Base-by-base conservation (phyloP, 176 grass and related monocot genomes). In the Carex myosuroides region DNA sequence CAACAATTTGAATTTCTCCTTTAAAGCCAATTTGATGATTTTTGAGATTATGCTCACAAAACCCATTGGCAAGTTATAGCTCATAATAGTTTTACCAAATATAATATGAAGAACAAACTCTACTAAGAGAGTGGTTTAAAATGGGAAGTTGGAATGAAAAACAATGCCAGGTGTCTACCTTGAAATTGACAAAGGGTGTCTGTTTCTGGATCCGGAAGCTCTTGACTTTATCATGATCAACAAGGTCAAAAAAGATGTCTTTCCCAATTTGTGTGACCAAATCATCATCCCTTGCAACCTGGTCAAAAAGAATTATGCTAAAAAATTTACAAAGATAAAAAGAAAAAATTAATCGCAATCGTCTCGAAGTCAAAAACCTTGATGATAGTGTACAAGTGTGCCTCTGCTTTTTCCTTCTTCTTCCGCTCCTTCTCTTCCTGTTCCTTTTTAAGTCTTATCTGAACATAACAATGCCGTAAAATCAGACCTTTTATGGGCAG, bases 391-490 rank as follows among this genome's bases (percentile, higher is more conserved):
- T 99, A 99, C 67, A 99, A 88, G 84, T 99, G 93, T 44, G 97
- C 97, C 87, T 99, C 97, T 66, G 97, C 97, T 91, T 99, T 99
- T 81, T 99, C 93, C 53, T 99, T 99, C 82, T 99, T 99, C 58
- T 94, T 89, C 14, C 89, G 97, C 72, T 96, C 93, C 65, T 99
- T 99, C 68, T 99, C 97, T 90, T 95, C 93, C 32, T 92, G 93
- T 64, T 99, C 97, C 50, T 99, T 99, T 86, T 99, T 88, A 65
- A 99, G 80, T 89, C 97, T 92, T 87, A 99, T 88, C 97, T 99
- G 91, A 74, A 53, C 18, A 82, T 13, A 76, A 22, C 16, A 21
- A 72, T 50, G 17, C 41, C 21, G 1, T 29, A 22, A 58, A 64
- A 82, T 87, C 65, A 90, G 79, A 89, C 16, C 18, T 39, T 52